Percentiles rank a stretch among this genome's conserved stretches.
Conservation (phyloP, 2,329 filamentous ascomycete species). For the Lachnellula arida region DNA sequence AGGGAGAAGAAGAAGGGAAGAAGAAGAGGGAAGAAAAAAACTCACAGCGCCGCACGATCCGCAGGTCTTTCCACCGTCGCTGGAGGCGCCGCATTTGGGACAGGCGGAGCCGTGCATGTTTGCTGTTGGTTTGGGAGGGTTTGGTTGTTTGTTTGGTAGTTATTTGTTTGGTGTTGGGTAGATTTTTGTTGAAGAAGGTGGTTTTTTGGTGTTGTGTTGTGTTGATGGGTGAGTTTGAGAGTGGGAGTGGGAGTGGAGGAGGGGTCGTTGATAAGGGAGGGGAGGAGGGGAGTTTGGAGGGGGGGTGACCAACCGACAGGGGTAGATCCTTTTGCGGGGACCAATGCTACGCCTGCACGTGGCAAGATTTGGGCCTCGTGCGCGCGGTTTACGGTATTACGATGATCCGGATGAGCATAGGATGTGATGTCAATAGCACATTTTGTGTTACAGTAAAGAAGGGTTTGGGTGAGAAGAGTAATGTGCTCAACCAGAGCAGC, state of each 20-base stretch:
- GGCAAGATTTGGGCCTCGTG: too few species aligned
- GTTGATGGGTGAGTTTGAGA: background rate
- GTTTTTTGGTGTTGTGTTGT: background rate
- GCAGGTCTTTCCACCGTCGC: constrained; percentile 26
- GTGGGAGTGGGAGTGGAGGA: background rate
- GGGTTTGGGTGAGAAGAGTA: too few species aligned
- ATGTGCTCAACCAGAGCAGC: constrained; percentile 2
- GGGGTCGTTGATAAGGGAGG: background rate
- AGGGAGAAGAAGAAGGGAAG: too few species aligned
- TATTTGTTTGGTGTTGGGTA: too few species aligned
- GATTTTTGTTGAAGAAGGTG: too few species aligned
- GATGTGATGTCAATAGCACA: too few species aligned
- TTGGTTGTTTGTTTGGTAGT: background rate
- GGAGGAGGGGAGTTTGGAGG: too few species aligned
- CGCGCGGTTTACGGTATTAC: too few species aligned
- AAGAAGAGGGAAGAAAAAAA: constrained; percentile 8
- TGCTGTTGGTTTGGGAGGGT: background rate
- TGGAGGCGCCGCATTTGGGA: constrained; percentile 27
- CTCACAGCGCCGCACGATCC: constrained; percentile 28
- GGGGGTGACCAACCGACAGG: too few species aligned
- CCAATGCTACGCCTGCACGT: too few species aligned
- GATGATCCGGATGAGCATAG: too few species aligned
- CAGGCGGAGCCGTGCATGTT: constrained; percentile 29
- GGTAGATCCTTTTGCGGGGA: too few species aligned
- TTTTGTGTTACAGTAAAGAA: background rate